Evolutionary conservation across 192 early-diverging fungal genomes (phyloP), one percentile per base, ranked within the genome.

Genomic region (Mortierella antarctica): DNA sequence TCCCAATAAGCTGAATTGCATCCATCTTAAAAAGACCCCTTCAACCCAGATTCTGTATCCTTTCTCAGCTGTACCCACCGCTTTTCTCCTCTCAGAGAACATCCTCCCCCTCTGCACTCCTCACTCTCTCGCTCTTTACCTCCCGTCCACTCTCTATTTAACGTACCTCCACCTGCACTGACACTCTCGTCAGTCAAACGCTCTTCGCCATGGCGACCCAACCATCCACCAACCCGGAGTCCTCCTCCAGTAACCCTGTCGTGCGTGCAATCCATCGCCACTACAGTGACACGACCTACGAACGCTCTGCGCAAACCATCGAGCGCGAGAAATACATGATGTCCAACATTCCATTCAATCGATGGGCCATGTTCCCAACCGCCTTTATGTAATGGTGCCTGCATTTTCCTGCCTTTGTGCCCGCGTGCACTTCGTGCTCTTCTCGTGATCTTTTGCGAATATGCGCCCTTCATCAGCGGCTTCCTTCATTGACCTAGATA

Each of bases 331-430:
- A 61, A 41, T 70, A 57, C 21, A 42, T 82, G 20, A 17, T 83
- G 13, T 48, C 53, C 50, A 60, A 48, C 39, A 56, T 90, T 15
- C 80, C 79, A 21, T 88, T 85, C 63, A 80, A 71, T 20, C 88
- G 82, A 46, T 89, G 88, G 89, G 83, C 86, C 66, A 76, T 83
- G 53, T 78, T 90, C 41, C 87, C 87, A 5, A 87, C 87, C 0
- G 87, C 86, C 18, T 73, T 89, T 9, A 71, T 89, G 40, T 87
- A 86, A 50, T 44, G 13, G 44, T 17, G 10, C 13, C 9, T 54
- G 7, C n/a, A 13, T 42, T 39, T 42, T n/a, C 2, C 23, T 48
- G 13, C n/a, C 31, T 2, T 20, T 53, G 52, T 53, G 6, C 40
- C 4, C 9, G 21, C 3, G 31, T 31, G 1, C 31, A 31, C 31